Percentiles rank a stretch among this genome's conserved stretches.
These are phyloP conservation scores for Striga asiatica DNA, from an alignment of 257 asterid genomes.

Conservation along the genomic window DNA sequence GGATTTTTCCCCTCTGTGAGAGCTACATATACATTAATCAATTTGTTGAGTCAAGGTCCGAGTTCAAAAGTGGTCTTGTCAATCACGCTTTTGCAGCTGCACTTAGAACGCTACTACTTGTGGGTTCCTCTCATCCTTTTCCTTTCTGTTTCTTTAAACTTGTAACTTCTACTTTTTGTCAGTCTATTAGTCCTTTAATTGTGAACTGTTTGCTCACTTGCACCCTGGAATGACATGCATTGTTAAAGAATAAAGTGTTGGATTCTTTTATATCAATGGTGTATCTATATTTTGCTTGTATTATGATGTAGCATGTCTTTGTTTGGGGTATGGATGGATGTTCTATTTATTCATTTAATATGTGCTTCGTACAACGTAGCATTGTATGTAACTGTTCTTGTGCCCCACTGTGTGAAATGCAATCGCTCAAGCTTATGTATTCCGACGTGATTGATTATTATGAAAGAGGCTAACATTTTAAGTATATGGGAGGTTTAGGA, in stretches of 20 bases:
- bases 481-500: constrained; percentile 40
- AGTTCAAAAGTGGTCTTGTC: constrained; percentile 81
- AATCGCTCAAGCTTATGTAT: constrained; percentile 8
- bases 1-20: constrained; percentile 80
- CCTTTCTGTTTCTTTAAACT: background rate
- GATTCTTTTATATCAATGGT: background rate
- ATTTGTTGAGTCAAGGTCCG: constrained; percentile 89
- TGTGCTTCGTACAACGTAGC: background rate
- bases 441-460: constrained; percentile 12
- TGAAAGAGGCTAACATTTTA: constrained; percentile 11
- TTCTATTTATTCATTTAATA: constrained; percentile 6
- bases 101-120: constrained; percentile 78
- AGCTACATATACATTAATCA: constrained; percentile 63
- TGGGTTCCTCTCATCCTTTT: constrained; percentile 30
- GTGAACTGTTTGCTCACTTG: background rate
- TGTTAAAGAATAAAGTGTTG: background rate
- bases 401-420: constrained; percentile 11
- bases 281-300: background rate
- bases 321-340: background rate
- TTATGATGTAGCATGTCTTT: constrained; percentile 2
- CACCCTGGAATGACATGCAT: constrained; percentile 1
- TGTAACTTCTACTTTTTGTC: background rate
- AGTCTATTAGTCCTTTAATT: background rate
- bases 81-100: constrained; percentile 98
- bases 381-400: background rate